A percentile compares a stretch with the other conserved stretches of the same genome.
phyloP scores from a whole-genome alignment of 257 asterid species.

The Solanum paucissectum region DNA sequence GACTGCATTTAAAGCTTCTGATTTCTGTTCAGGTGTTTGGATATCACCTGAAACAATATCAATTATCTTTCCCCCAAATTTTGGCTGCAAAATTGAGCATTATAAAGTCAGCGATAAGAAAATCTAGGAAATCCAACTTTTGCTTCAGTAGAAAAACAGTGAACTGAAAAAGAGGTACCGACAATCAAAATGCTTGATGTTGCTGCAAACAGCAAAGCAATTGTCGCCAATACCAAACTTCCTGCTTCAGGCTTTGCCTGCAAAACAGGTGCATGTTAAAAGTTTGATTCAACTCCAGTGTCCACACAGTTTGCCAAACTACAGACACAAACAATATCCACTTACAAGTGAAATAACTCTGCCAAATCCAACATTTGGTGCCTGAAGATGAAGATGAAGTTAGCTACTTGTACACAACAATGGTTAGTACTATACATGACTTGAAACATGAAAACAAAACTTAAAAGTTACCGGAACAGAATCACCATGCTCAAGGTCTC shows the following conservation, averaged over 20 bases:
- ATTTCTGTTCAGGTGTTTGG: conserved; percentile 50
- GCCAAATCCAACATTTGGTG: conserved; percentile 69
- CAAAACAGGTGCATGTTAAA: conserved; percentile 9
- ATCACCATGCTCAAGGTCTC: conserved; percentile 70
- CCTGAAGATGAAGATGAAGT: conserved; percentile 31
- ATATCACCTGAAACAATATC: conserved; percentile 67
- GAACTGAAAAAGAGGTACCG: conserved; percentile 10
- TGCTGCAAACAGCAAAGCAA: conserved; percentile 67
- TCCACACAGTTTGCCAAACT: not conserved
- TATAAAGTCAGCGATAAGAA: not conserved
- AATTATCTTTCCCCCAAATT: conserved; percentile 65
- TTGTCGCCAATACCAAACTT: conserved; percentile 47
- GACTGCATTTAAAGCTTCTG: conserved; percentile 55
- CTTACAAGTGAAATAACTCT: conserved; percentile 72
- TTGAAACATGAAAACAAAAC: not conserved
- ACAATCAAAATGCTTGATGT: conserved; percentile 69
- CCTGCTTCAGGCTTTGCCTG: conserved; percentile 85
- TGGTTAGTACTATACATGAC: not conserved
- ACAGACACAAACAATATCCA: not conserved
- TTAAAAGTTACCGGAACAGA: conserved; percentile 36
- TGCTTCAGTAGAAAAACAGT: not conserved
- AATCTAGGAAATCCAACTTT: not conserved
- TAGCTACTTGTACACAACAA: conserved; percentile 4
- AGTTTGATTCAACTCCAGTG: not conserved
- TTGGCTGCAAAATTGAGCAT: conserved; percentile 46